Conservation (phyloP, 352 stramenopile genomes). For the Aphanomyces stellatus region DNA sequence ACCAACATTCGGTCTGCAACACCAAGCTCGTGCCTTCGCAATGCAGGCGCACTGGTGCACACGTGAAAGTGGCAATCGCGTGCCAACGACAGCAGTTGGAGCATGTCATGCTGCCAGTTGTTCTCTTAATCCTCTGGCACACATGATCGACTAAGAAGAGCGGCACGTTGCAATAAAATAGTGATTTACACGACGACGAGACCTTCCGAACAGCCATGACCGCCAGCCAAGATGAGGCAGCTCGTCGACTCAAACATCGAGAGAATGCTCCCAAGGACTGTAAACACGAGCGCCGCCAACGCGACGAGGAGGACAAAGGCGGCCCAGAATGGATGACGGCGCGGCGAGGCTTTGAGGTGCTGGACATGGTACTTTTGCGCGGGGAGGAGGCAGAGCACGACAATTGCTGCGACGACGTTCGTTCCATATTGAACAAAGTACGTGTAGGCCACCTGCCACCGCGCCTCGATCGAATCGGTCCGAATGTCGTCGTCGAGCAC, state of each 20-base stretch:
- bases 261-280: constrained; percentile 44
- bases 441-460: neutral
- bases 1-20: too few species aligned
- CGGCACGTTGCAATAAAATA: too few species aligned
- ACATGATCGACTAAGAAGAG: too few species aligned
- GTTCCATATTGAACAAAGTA: neutral
- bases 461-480: neutral
- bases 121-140: too few species aligned
- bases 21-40: too few species aligned
- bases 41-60: too few species aligned
- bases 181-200: neutral
- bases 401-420: neutral
- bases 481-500: neutral
- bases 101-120: too few species aligned
- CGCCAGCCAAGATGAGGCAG: constrained; percentile 47
- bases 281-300: constrained; percentile 33
- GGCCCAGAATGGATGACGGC: neutral
- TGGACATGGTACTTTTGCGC: constrained; percentile 2
- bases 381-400: neutral
- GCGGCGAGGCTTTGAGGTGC: neutral
- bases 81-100: too few species aligned
- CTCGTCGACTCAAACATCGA: constrained; percentile 44
- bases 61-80: too few species aligned
- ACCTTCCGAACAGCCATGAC: constrained; percentile 26
- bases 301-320: neutral